These are phyloP conservation scores for Diphasiastrum complanatum DNA, from an alignment of 83 land plant genomes.

Conservation along the genomic window DNA sequence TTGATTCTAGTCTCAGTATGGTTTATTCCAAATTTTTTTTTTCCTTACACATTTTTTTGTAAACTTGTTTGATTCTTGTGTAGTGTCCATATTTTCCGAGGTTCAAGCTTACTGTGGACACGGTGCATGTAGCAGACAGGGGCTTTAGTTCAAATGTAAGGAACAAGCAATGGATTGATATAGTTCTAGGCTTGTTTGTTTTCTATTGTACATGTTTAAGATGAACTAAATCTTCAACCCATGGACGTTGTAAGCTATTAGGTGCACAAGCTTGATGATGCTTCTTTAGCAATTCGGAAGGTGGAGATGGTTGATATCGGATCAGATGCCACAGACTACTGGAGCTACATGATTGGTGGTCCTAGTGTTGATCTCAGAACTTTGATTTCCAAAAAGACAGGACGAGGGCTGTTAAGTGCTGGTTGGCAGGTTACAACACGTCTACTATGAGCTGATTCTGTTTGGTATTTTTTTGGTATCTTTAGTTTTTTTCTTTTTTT, in stretches of 20 bases:
- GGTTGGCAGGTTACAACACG: slow-evolving; percentile 61
- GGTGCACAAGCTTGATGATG: slow-evolving; percentile 57
- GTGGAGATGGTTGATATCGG: slow-evolving; percentile 61
- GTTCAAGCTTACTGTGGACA: slow-evolving; percentile 52
- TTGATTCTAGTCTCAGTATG: too few species aligned
- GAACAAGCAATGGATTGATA: background rate
- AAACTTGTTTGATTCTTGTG: too few species aligned
- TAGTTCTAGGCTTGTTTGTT: background rate
- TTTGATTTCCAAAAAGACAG: slow-evolving; percentile 45
- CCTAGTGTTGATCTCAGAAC: slow-evolving; percentile 36
- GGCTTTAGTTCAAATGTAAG: slow-evolving; percentile 59
- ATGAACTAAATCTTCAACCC: too few species aligned
- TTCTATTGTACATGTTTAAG: too few species aligned
- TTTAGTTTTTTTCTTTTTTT: too few species aligned
- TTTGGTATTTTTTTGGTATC: too few species aligned
- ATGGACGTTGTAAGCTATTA: slow-evolving; percentile 5
- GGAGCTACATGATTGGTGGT: slow-evolving; percentile 59
- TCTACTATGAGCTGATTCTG: too few species aligned
- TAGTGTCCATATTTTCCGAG: slow-evolving; percentile 64
- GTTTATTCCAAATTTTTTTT: too few species aligned
- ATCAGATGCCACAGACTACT: slow-evolving; percentile 42
- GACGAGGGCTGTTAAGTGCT: slow-evolving; percentile 48
- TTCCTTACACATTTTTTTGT: too few species aligned
- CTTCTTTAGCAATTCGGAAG: slow-evolving; percentile 43
- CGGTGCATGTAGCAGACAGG: slow-evolving; percentile 56